These are phyloP conservation scores for Vanderwaltozyma verrucispora DNA, from an alignment of 805 yeast genomes.

Conservation along the genomic window DNA sequence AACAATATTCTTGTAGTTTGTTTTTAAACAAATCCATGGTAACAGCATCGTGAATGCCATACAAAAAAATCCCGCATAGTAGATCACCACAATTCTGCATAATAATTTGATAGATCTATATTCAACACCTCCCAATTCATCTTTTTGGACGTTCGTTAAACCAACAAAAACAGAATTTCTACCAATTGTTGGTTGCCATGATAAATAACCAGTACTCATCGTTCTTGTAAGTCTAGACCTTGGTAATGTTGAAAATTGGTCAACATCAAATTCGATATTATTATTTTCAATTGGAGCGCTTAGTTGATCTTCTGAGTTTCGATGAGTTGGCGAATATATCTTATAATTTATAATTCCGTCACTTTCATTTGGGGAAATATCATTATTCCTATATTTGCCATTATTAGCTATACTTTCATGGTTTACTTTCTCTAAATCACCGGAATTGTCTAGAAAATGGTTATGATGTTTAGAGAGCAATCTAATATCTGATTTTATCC, in stretches of 20 bases:
- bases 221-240: slow-evolving; percentile 17
- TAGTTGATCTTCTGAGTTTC: too few relatives aligned
- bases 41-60: slow-evolving; percentile 41
- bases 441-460: too few relatives aligned
- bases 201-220: slow-evolving; percentile 57
- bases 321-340: too few relatives aligned
- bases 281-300: too few relatives aligned
- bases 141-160: slow-evolving; percentile 71
- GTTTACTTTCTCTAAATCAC: too few relatives aligned
- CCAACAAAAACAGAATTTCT: slow-evolving; percentile 86
- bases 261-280: neutral
- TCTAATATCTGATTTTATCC: too few relatives aligned
- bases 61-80: slow-evolving; percentile 66
- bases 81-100: slow-evolving; percentile 48
- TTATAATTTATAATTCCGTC: neutral
- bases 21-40: slow-evolving; percentile 45
- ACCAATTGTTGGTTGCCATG: slow-evolving; percentile 89
- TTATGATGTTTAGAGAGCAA: too few relatives aligned
- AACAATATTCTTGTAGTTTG: slow-evolving; percentile 35
- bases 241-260: slow-evolving; percentile 1
- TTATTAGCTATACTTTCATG: too few relatives aligned
- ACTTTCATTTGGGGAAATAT: neutral
- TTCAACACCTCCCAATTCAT: slow-evolving; percentile 94
- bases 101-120: slow-evolving; percentile 77
- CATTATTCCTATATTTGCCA: too few relatives aligned